Base-by-base conservation (phyloP, 2,329 filamentous ascomycete species). In the Cytospora piceae region DNA sequence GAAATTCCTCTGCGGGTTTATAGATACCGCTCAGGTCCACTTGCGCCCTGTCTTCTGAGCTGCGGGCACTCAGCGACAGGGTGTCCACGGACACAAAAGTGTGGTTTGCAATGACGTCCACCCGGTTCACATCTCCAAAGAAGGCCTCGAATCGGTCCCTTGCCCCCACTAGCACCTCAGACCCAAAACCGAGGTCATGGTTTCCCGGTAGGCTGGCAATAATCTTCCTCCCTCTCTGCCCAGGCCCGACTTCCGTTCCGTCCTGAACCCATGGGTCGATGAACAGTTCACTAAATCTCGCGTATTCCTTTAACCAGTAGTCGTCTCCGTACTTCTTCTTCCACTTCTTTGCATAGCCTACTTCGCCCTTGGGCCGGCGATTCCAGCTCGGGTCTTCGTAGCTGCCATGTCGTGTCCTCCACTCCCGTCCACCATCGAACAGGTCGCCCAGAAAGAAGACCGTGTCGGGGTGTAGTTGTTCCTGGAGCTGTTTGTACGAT, bases 381-480 rank as follows among this genome's bases (percentile, higher is more conserved):
- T 77, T 79, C 87, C 87, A 89, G 68, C 81, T 80, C 1, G 85
- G 85, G 69, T 90, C 87, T 29, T 82, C 77, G 61, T 87, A 87
- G 55, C 82, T 77, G 53, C 86, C 89, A 29, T 82, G 82, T 2
- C 77, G 80, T 15, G 94, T 94, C 70, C 89, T 90, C 95, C 95
- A 99, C 80, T 99, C 95, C 70, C 95, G 86, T 11, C 95, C 95
- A 4, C 95, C 95, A 74, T 99, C 95, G 73, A 99, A 97, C 0
- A 99, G 81, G 74, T 99, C 95, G 9, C 95, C 95, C 0, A 99
- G 81, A 74, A 99, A 98, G 74, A 97, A 87, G 0, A 96, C 82
- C 20, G 91, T 94, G 74, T 97, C 93, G 0, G 95, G 95, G n/a
- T 86, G 85, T 17, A 98, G 82, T 22, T 86, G 80, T 22, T 84